Evolutionary conservation across 1,284 basidiomycete species (phyloP), one percentile per base, ranked within the genome.

Genomic region (Phlebopus sp.): DNA sequence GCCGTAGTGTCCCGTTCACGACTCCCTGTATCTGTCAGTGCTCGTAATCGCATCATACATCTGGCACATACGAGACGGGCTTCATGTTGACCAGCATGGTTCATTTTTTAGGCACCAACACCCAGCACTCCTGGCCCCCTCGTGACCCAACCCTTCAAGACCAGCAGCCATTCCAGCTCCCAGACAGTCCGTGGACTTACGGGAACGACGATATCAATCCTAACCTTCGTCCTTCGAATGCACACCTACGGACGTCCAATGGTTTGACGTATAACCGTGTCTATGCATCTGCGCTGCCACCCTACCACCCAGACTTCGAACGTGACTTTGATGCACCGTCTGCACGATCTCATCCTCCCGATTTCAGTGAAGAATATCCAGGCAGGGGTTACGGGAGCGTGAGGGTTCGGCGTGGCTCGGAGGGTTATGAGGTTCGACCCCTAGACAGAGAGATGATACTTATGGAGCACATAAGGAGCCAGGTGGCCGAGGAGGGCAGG

Each of bases 161-260:
- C 31, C 59, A 75, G 37, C 59, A 69, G 50, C 66, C 69, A 30
- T 74, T 83, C 54, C 62, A 62, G 18, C 74, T 84, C 21, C 76
- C 79, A 1, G 64, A 73, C 17, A 82, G 80, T 8, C 87, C 93
- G 4, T 96, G 92, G 82, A 92, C 91, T 6, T 96, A 90, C 60
- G 84, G 86, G 53, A 82, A 84, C 42, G 87, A 77, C 10, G 69
- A 75, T 2, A 60, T 91, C 18, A 94, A 94, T 60, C 91, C 92
- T 1, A 59, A 71, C 31, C 78, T 93, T 4, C 71, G 71, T 36
- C 82, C 90, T 1, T 82, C 79, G 19, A 89, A 82, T 57, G 56
- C 65, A 18, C 62, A 66, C 15, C 65, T 67, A 30, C 55, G 53
- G 29, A 36, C 48, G 49, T 51, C 30, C 30, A 53, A 44, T 50